These are phyloP conservation scores for Penicillium nordicum DNA, from an alignment of 2,329 filamentous ascomycete genomes.

Conservation along the genomic window DNA sequence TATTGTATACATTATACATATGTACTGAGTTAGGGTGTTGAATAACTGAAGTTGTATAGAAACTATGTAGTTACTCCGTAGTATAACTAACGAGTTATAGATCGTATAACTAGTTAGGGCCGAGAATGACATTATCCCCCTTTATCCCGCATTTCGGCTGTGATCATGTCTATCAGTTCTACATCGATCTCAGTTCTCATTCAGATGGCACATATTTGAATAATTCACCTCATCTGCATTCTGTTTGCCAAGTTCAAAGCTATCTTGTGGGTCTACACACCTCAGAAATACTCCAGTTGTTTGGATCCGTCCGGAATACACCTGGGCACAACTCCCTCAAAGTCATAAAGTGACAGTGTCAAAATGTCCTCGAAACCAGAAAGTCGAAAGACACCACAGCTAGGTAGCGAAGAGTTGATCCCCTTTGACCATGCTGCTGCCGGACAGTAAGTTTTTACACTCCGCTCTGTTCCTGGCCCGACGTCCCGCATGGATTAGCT, in stretches of 20 bases:
- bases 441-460: slow-evolving; percentile 46
- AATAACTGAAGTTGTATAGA: neutral
- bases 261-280: neutral
- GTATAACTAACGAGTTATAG: neutral
- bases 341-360: neutral
- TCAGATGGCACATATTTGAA: neutral
- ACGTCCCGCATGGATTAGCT: neutral
- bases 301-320: neutral
- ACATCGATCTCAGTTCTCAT: neutral
- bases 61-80: neutral
- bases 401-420: slow-evolving; percentile 41
- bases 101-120: neutral
- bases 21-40: neutral
- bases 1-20: no score
- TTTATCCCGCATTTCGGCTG: neutral
- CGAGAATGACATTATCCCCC: neutral
- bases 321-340: neutral
- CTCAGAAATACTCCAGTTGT: neutral
- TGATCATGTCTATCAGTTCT: neutral
- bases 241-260: neutral
- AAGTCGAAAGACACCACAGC: slow-evolving; percentile 31
- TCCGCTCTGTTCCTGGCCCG: slow-evolving; percentile 4
- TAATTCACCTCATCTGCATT: neutral
- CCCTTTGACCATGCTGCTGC: slow-evolving; percentile 47
- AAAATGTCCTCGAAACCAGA: slow-evolving; percentile 35